Evolutionary conservation across 139 green algal genomes (phyloP), one percentile per base, ranked within the genome.

Genomic region (Gonium pectorale): DNA sequence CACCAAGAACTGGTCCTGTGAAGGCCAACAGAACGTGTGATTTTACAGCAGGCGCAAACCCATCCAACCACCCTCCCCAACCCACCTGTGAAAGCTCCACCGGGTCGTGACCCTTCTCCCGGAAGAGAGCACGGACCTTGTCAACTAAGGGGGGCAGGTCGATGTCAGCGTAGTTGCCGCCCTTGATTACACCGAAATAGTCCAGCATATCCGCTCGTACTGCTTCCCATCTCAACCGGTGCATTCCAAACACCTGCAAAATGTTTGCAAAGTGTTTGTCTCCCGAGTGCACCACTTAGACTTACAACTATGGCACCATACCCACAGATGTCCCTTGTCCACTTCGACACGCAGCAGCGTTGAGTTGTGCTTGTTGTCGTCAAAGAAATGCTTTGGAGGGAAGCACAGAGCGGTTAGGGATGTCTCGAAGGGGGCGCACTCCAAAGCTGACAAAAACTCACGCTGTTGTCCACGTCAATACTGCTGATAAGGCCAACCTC

Each of bases 111-210:
- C 66, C 66, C 38, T 72, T 72, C 37, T 37, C 35, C 4, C 8
- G 8, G 19, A 72, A 17, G 7, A 72, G 66, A 5, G 66, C 66
- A 6, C 19, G 15, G 38, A 72, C 51, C 22, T 72, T 51, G 37
- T 72, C 66, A 9, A 19, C 15, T 19, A 72, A 38, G 13, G 66
- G 66, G 15, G 66, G 66, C 37, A 31, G 8, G 37, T 51, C 15
- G 13, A 52, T 72, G 3, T 7, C 51, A 5, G 37, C 19, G 66
- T 72, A 72, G 66, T 72, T 17, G 17, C n/a, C 8, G 11, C 66
- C 37, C 37, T 72, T 72, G 37, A 72, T 72, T 17, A 51, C n/a
- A 37, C 51, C 9, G 37, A 52, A 72, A n/a, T 72, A 72, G 38
- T 51, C 66, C 13, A 19, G 17, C 35, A 72, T 11, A 38, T 72